phyloP scores from a whole-genome alignment of 2,329 filamentous ascomycete genomes.

The Cladosporium sp. region DNA sequence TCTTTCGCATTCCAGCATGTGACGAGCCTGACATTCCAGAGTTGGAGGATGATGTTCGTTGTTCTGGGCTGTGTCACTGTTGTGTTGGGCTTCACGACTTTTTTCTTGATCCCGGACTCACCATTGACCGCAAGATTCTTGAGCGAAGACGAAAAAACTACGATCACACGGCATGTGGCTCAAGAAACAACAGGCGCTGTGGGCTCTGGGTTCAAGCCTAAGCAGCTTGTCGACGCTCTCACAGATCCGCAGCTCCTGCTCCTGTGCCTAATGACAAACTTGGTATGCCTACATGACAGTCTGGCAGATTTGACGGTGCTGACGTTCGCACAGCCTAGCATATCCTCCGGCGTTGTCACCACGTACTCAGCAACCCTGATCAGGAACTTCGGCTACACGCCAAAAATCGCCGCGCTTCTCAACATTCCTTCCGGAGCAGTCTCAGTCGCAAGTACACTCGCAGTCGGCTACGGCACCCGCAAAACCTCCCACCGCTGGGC shows the following conservation, averaged over 20 bases:
- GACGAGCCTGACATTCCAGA: conserved; percentile 19
- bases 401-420: conserved; percentile 33
- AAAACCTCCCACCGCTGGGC: not conserved
- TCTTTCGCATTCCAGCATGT: conserved; percentile 51
- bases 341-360: conserved; percentile 56
- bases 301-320: not conserved
- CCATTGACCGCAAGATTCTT: conserved; percentile 70
- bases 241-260: conserved; percentile 59
- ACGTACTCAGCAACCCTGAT: conserved; percentile 56
- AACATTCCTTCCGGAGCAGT: conserved; percentile 61
- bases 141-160: conserved; percentile 53
- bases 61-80: conserved; percentile 25
- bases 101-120: conserved; percentile 46
- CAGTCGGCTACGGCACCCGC: conserved; percentile 4
- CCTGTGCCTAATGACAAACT: conserved; percentile 38
- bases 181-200: conserved; percentile 45
- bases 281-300: conserved; percentile 7
- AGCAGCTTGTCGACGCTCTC: conserved; percentile 58
- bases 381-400: conserved; percentile 34
- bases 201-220: conserved; percentile 48
- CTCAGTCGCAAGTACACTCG: conserved; percentile 41
- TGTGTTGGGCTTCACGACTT: conserved; percentile 20
- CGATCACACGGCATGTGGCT: conserved; percentile 47
- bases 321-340: conserved; percentile 47
- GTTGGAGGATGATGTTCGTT: conserved; percentile 30